A percentile compares a stretch with the other conserved stretches of the same genome.
These are phyloP conservation scores for Nannochloropsis oceanica DNA, from an alignment of 108 stramenopile genomes.

Conservation along the genomic window DNA sequence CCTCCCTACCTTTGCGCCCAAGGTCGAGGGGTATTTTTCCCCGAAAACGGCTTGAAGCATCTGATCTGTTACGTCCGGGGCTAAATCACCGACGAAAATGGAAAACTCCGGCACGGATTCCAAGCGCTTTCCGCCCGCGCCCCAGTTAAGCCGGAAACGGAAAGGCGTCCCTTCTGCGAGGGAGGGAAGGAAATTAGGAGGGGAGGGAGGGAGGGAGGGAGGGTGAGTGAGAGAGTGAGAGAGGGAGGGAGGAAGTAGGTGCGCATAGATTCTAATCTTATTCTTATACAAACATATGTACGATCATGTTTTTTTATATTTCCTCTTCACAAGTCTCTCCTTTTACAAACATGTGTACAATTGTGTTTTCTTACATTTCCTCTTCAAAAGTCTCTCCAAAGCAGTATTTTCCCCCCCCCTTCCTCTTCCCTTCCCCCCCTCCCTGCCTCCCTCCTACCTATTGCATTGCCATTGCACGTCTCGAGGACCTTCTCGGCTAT, in stretches of 20 bases:
- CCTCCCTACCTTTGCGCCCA: conserved; percentile 27
- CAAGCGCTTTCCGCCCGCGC: conserved; percentile 27
- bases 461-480: conserved; percentile 22
- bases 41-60: conserved; percentile 26
- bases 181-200: background rate
- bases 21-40: conserved; percentile 18
- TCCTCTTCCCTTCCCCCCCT: background rate
- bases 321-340: too few species aligned
- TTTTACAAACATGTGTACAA: too few species aligned
- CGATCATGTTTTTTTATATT: too few species aligned
- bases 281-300: too few species aligned
- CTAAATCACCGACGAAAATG: conserved; percentile 35
- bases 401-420: too few species aligned
- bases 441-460: conserved; percentile 7
- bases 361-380: too few species aligned
- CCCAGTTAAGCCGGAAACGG: conserved; percentile 33
- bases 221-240: background rate
- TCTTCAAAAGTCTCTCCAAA: too few species aligned
- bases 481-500: conserved; percentile 27
- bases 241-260: too few species aligned
- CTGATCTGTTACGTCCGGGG: conserved; percentile 28
- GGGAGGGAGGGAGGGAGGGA: background rate
- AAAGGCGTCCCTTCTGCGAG: conserved; percentile 19
- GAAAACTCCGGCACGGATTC: conserved; percentile 25
- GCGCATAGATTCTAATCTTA: too few species aligned